phyloP scores from a whole-genome alignment of 768 basidiomycete species.

The Tylopilus subfusipes region DNA sequence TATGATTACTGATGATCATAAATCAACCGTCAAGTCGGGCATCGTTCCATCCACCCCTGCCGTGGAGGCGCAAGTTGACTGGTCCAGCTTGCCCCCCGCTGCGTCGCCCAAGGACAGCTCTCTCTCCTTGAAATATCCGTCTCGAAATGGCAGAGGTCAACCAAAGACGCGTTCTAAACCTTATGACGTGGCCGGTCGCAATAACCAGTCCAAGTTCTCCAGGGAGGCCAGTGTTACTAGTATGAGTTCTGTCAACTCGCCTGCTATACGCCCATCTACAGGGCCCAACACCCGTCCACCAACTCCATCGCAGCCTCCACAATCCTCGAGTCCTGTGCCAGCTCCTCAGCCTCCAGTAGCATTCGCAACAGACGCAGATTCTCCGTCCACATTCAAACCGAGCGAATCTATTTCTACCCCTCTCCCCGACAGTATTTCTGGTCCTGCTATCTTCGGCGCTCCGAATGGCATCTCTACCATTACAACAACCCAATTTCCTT shows the following conservation, averaged over 20 bases:
- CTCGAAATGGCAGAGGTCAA: slow-evolving; percentile 43
- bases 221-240: slow-evolving; percentile 57
- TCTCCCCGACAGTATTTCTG: slow-evolving; percentile 2
- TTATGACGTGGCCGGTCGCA: slow-evolving; percentile 46
- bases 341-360: slow-evolving; percentile 4
- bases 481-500: slow-evolving; percentile 15
- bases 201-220: slow-evolving; percentile 42
- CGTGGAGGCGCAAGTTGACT: slow-evolving; percentile 44
- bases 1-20: slow-evolving; percentile 99
- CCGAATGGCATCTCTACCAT: slow-evolving; percentile 14
- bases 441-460: slow-evolving; percentile 13
- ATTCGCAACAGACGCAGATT: slow-evolving; percentile 5
- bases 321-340: slow-evolving; percentile 13
- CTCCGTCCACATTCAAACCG: slow-evolving; percentile 1
- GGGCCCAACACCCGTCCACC: slow-evolving; percentile 30
- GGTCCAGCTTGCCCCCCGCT: slow-evolving; percentile 39
- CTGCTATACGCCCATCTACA: slow-evolving; percentile 38
- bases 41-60: slow-evolving; percentile 32
- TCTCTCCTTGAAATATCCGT: slow-evolving; percentile 46
- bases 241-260: slow-evolving; percentile 43
- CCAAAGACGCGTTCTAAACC: slow-evolving; percentile 66
- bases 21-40: slow-evolving; percentile 52
- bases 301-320: slow-evolving; percentile 26
- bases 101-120: slow-evolving; percentile 30
- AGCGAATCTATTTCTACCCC: slow-evolving; percentile 11